Base-by-base conservation (phyloP, 768 basidiomycete species). In the Xerocomellus intermedius region DNA sequence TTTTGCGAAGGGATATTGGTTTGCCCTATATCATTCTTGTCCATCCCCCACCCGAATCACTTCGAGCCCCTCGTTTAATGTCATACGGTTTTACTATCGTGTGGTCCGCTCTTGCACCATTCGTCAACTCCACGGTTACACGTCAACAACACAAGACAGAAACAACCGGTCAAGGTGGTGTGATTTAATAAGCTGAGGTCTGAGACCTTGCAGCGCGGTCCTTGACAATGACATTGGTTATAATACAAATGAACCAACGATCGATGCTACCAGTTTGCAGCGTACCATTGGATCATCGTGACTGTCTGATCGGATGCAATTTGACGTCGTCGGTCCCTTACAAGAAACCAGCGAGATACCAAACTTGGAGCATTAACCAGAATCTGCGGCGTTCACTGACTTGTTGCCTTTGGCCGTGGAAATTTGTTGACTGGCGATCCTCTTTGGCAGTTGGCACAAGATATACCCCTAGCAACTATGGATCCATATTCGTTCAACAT, bases 401-500 rank as follows among this genome's bases (percentile, higher is more conserved):
- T 28, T 28, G 26, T 7, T 33, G 30, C 32, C 32, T 13, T 4
- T 4, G 12, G 13, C 32, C 30, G 58, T 48, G 53, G 50, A 52
- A 55, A 39, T 45, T 54, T 35, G 30, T 24, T n/a, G 48, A 36
- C 17, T 26, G 5, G 28, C 13, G 21, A 38, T 19, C 19, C 12
- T 17, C 39, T 28, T 24, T 8, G 36, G 19, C 39, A 24, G 44
- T 21, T 22, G 46, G 13, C 43, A 4, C n/a, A 14, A 24, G 33
- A 39, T 30, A 26, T 22, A 9, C 19, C 24, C 26, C n/a, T 35
- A 28, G 14, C 38, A 33, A 43, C 33, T 1, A 65, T 67, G 66
- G 59, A 62, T 44, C 45, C 55, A 9, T 50, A 21, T 17, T 49
- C 55, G 24, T 67, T 59, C 58, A 50, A n/a, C 48, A 50, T 64